Evolutionary conservation across 2,329 filamentous ascomycete genomes (phyloP), one percentile per base, ranked within the genome.

Genomic region (Fusarium oxysporum): DNA sequence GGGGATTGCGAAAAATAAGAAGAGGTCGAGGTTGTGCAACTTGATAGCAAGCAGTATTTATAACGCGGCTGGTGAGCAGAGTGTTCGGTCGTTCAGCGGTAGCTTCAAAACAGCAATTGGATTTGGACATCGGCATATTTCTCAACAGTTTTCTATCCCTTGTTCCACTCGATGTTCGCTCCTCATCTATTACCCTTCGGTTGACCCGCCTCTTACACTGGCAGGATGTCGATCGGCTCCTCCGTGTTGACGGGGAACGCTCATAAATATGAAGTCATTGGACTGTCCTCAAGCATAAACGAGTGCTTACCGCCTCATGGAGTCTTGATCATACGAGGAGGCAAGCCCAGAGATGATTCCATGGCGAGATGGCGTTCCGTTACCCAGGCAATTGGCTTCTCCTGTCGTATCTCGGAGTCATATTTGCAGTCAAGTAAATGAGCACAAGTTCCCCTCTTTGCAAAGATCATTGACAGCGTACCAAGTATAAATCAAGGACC

Each of bases 41-140:
- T 77, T 78, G 77, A 80, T 80, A 81, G 79, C 79, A 80, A 80
- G 78, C 76, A 81, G 81, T 72, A 78, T 79, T 73, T 75, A 75
- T 78, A 77, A 79, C 72, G 75, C 77, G 78, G 75, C 69, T 65
- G 54, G 59, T 66, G 72, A 73, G 72, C 70, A 74, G 74, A 74
- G 76, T 73, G 68, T 76, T 74, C 71, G 74, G 70, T 75, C 63
- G 68, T 76, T 77, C 61, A 76, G 77, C 74, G 76, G 71, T 79
- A 78, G 79, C 71, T 78, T 79, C 70, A 68, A 72, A 74, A 76
- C 71, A 76, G 65, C 70, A 78, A 77, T 80, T 79, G 76, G 77
- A 79, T 80, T 75, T 76, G 65, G 69, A 72, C 65, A 73, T 65
- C 63, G 76, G 65, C 73, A 73, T 68, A 59, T 66, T 68, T 74